Evolutionary conservation across 352 stramenopile genomes (phyloP), one percentile per base, ranked within the genome.

Genomic region (Pythium myriotylum): DNA sequence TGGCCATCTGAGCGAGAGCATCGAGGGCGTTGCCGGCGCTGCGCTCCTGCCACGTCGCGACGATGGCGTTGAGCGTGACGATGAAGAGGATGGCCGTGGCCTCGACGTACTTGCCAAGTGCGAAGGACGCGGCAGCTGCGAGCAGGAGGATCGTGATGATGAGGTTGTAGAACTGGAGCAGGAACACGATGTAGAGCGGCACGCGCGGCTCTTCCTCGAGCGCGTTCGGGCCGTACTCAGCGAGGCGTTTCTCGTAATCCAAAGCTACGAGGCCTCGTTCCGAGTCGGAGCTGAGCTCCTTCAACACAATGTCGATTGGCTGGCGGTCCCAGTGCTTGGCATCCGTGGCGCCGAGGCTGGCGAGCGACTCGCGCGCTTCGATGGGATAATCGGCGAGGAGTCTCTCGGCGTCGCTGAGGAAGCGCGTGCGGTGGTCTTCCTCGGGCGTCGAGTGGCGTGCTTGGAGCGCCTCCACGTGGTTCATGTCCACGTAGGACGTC

Each of bases 101-200:
- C 43, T 92, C 83, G 24, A 90, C 73, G 54, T 69, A 88, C 33
- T 91, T 81, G 23, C 84, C 73, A 5, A 92, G 59, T 0, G 67
- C 68, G n/a, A 88, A 59, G 7, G 79, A 86, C 3, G 79, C 77
- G 27, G 88, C 29, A 0, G 79, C 69, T 0, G 84, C 84, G 22
- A 91, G 68, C 8, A 92, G 48, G 35, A 92, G 66, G 67, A 92
- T 74, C 16, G 47, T 58, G 48, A 91, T 88, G 56, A 92, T 91
- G 22, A 92, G 62, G 43, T 92, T 92, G 74, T 88, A 91, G 66
- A 92, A 91, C 52, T 92, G 84, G 22, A 91, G 62, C 3, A 90
- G 22, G 45, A 92, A 91, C 14, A 86, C 63, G 39, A 90, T 79
- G 40, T 74, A 61, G n/a, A 92, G 49, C 0, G 81, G 81, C 8